phyloP scores from a whole-genome alignment of 495 filamentous ascomycete genomes.

The Aspergillus steynii region DNA sequence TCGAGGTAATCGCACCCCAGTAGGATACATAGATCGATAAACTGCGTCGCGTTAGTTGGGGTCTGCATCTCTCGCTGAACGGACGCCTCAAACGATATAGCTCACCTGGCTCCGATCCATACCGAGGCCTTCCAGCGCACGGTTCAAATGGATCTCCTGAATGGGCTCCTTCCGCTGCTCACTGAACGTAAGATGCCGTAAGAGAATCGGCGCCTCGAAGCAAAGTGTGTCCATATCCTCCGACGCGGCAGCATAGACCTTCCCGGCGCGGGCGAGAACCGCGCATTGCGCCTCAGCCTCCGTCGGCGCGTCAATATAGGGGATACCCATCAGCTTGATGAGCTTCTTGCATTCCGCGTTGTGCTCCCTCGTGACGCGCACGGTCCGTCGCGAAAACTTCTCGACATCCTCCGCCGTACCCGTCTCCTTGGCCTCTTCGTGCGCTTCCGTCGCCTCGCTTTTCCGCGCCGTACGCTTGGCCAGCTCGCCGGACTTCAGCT shows the following conservation, averaged over 20 bases:
- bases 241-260: slow-evolving; percentile 93
- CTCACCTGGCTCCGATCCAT: slow-evolving; percentile 82
- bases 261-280: slow-evolving; percentile 82
- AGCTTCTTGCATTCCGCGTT: slow-evolving; percentile 91
- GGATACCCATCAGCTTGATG: slow-evolving; percentile 91
- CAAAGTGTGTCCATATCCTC: slow-evolving; percentile 99
- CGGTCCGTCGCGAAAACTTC: slow-evolving; percentile 94
- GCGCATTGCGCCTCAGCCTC: slow-evolving; percentile 98
- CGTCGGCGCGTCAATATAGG: slow-evolving; percentile 91
- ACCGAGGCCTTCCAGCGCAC: slow-evolving; percentile 76
- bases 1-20: slow-evolving; percentile 98
- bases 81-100: background rate
- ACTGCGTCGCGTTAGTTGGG: slow-evolving; percentile 51
- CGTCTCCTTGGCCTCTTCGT: slow-evolving; percentile 95
- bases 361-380: slow-evolving; percentile 93
- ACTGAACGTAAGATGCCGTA: slow-evolving; percentile 92
- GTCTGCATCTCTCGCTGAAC: background rate
- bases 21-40: slow-evolving; percentile 96
- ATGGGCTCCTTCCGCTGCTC: slow-evolving; percentile 98
- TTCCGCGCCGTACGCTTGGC: slow-evolving; percentile 93
- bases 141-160: slow-evolving; percentile 86
- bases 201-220: slow-evolving; percentile 86
- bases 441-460: slow-evolving; percentile 79
- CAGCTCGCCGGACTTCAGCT: slow-evolving; percentile 93
- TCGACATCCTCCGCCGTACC: slow-evolving; percentile 96